phyloP scores from a whole-genome alignment of 495 filamentous ascomycete species.

The Penicillium canariense region DNA sequence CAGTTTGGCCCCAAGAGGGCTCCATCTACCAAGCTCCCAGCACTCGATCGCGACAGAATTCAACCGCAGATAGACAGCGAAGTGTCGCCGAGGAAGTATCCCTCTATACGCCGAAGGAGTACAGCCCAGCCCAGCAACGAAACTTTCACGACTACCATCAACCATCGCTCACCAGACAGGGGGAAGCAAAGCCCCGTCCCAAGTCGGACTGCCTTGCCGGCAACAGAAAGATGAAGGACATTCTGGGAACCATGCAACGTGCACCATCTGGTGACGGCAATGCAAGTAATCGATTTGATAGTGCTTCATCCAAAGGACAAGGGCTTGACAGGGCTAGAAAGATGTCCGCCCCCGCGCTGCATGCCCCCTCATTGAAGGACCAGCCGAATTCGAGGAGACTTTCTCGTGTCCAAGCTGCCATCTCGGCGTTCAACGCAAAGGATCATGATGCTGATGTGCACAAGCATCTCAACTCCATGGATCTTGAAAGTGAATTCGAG shows the following conservation, averaged over 20 bases:
- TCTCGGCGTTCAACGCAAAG: conserved; percentile 59
- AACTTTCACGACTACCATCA: conserved; percentile 59
- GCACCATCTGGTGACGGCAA: conserved; percentile 26
- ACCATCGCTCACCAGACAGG: conserved; percentile 49
- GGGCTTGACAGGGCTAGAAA: conserved; percentile 21
- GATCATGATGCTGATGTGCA: conserved; percentile 42
- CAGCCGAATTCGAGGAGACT: conserved; percentile 37
- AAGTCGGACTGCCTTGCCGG: conserved; percentile 51
- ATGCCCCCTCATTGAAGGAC: conserved; percentile 20
- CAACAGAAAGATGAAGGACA: conserved; percentile 39
- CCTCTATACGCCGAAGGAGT: conserved; percentile 59
- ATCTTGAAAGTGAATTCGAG: conserved; percentile 51
- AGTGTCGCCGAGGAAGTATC: conserved; percentile 57
- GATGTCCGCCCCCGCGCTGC: conserved; percentile 21
- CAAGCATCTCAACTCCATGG: conserved; percentile 42
- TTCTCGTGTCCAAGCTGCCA: conserved; percentile 63
- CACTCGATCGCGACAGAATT: conserved; percentile 19
- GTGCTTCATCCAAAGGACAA: conserved; percentile 19
- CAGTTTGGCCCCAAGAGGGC: conserved; percentile 74
- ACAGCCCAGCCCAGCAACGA: conserved; percentile 63
- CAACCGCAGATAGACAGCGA: conserved; percentile 37
- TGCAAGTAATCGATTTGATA: conserved; percentile 9
- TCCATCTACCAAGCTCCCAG: conserved; percentile 41
- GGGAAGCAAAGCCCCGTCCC: conserved; percentile 44
- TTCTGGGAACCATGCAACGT: conserved; percentile 26